phyloP scores from a whole-genome alignment of 2,329 filamentous ascomycete species.

The Cladosporium sp. region DNA sequence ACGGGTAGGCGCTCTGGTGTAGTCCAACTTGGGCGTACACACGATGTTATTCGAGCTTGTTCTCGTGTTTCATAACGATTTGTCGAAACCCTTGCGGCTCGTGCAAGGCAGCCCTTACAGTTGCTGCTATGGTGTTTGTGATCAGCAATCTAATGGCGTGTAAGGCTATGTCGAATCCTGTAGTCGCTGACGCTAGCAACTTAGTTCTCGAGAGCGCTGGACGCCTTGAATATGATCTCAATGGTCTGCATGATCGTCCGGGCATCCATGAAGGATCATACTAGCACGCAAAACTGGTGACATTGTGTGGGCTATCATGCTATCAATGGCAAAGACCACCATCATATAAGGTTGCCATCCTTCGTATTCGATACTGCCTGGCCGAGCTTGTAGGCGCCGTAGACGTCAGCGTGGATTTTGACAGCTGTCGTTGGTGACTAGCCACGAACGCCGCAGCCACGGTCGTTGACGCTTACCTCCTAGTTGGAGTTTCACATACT shows the following conservation, averaged over 20 bases:
- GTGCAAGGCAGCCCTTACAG: not conserved
- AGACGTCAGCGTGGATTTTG: not conserved
- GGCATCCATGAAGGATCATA: not conserved
- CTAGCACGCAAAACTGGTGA: not conserved
- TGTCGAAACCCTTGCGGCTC: not conserved
- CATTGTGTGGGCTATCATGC: not conserved
- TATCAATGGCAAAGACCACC: not conserved
- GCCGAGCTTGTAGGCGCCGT: constrained; percentile 12
- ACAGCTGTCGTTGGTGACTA: not conserved
- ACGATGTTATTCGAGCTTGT: not conserved
- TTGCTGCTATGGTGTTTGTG: not conserved
- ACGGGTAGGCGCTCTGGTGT: not conserved
- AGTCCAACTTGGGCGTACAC: not conserved
- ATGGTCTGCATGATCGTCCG: not conserved
- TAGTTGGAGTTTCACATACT: not conserved
- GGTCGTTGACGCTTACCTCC: not conserved
- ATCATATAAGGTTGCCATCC: not conserved
- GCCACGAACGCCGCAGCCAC: not conserved
- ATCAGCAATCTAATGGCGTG: not conserved
- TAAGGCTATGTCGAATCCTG: not conserved
- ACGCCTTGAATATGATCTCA: not conserved
- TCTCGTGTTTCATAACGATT: not conserved
- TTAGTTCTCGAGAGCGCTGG: not conserved
- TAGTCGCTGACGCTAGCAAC: not conserved
- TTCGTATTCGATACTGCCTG: not conserved